Evolutionary conservation across 2,329 filamentous ascomycete genomes (phyloP), one percentile per base, ranked within the genome.

Genomic region (Alternaria solani): DNA sequence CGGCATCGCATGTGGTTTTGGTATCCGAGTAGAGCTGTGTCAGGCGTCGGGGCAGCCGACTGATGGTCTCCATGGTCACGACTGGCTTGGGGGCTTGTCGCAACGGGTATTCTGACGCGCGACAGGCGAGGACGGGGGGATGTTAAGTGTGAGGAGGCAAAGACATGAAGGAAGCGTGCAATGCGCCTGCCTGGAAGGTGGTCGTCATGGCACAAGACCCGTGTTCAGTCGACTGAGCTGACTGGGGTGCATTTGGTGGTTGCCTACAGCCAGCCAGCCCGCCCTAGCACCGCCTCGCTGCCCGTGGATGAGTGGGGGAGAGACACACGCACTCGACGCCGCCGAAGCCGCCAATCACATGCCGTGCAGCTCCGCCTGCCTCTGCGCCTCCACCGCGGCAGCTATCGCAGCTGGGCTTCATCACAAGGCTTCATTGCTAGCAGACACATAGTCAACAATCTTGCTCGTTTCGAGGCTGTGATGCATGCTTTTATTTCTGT

Each of bases 1-100:
- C 88, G 66, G 91, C 91, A 76, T 91, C 89, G 74, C 87, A 90
- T 26, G 89, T 91, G 68, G 88, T 90, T 75, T 94, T 94, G 59
- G 91, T 92, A 80, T 94, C 91, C 26, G 91, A 90, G 76, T 94
- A 94, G 58, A 94, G 86, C 70, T 90, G 73, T 7, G 76, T 76
- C 30, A 78, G 61, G 55, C 87, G 85, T 44, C 75, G 75, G 18
- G 73, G 73, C 14, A 77, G 69, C 61, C 72, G 70, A 65, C 72
- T 74, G 57, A 78, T 72, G 26, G 76, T 75, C 64, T 78, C 74
- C 76, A 78, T 78, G 55, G 51, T 69, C 38, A 58, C 46, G 14
- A 59, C 39, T 38, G 52, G 34, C 52, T 25, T 12, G 5, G 8
- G 12, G 12, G 16, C 43, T 36, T 25, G 61, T 51, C 57, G 57